phyloP scores from a whole-genome alignment of 2,329 filamentous ascomycete species.

The Fragosphaeria purpurea region DNA sequence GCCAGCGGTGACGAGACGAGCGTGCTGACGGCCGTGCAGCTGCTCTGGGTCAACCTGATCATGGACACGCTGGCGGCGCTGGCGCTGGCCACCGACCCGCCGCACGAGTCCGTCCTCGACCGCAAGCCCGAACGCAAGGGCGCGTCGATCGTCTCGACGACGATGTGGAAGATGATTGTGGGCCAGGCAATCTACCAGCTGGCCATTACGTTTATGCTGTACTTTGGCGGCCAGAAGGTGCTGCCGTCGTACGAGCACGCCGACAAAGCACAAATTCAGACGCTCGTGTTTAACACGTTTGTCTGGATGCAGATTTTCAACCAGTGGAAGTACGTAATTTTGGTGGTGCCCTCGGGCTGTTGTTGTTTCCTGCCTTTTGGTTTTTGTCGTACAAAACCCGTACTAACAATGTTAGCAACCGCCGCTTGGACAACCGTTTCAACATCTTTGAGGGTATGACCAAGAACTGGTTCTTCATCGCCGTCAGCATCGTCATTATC shows the following conservation, averaged over 20 bases:
- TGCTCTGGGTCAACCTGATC: constrained; percentile 94
- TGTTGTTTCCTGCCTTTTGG: neutral
- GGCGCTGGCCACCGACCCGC: constrained; percentile 83
- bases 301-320: constrained; percentile 99
- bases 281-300: constrained; percentile 93
- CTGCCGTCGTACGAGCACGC: constrained; percentile 30
- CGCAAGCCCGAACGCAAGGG: constrained; percentile 57
- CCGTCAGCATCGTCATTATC: constrained; percentile 78
- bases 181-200: constrained; percentile 88
- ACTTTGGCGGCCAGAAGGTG: constrained; percentile 39
- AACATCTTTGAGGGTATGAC: constrained; percentile 89
- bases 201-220: constrained; percentile 66
- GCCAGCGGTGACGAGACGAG: constrained; percentile 57
- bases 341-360: neutral
- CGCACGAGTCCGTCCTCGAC: constrained; percentile 68
- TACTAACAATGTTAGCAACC: constrained; percentile 47
- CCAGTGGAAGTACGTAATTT: constrained; percentile 69
- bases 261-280: constrained; percentile 47
- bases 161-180: constrained; percentile 99
- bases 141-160: constrained; percentile 62
- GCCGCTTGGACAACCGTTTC: constrained; percentile 85
- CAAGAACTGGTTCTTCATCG: constrained; percentile 81
- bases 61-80: constrained; percentile 94
- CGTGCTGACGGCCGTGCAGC: constrained; percentile 78
- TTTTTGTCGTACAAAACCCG: constrained; percentile 15